phyloP scores from a whole-genome alignment of 495 filamentous ascomycete species.

The Hypoxylon fragiforme region DNA sequence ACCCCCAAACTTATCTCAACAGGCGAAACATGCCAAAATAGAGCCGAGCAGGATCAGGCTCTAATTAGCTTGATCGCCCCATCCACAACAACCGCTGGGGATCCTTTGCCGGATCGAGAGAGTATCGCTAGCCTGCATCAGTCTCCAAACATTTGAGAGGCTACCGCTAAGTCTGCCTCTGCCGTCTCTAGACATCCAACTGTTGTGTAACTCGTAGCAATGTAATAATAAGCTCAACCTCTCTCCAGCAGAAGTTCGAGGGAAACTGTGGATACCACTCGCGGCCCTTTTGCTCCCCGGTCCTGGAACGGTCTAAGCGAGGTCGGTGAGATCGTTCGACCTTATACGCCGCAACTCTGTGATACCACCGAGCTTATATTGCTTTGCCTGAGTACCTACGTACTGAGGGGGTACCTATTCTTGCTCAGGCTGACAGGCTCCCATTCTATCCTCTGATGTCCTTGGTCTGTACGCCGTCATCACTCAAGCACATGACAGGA shows the following conservation, averaged over 20 bases:
- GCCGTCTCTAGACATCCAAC: constrained; percentile 7
- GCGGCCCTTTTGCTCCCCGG: constrained; percentile 5
- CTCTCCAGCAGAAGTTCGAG: constrained; percentile 16
- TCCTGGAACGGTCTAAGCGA: constrained; percentile 9
- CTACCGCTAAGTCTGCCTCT: constrained; percentile 12
- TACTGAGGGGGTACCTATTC: background rate
- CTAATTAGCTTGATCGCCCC: background rate
- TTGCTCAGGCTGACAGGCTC: background rate
- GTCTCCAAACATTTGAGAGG: background rate
- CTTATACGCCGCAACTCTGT: constrained; percentile 4
- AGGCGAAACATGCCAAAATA: constrained; percentile 10
- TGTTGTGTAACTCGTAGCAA: constrained; percentile 20
- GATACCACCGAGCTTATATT: constrained; percentile 5
- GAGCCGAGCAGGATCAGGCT: constrained; percentile 2
- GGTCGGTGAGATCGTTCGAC: constrained; percentile 11
- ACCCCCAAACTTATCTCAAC: constrained; percentile 3
- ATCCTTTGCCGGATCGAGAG: constrained; percentile 3
- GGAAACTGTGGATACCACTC: constrained; percentile 10
- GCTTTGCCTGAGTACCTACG: background rate
- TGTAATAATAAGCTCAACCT: constrained; percentile 32
- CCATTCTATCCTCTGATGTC: constrained; percentile 8
- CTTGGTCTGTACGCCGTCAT: background rate
- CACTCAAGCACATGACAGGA: background rate
- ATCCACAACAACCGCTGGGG: background rate
- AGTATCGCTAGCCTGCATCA: constrained; percentile 1